Evolutionary conservation across 2,329 filamentous ascomycete genomes (phyloP).

Genomic region (Teratosphaeria nubilosa): DNA sequence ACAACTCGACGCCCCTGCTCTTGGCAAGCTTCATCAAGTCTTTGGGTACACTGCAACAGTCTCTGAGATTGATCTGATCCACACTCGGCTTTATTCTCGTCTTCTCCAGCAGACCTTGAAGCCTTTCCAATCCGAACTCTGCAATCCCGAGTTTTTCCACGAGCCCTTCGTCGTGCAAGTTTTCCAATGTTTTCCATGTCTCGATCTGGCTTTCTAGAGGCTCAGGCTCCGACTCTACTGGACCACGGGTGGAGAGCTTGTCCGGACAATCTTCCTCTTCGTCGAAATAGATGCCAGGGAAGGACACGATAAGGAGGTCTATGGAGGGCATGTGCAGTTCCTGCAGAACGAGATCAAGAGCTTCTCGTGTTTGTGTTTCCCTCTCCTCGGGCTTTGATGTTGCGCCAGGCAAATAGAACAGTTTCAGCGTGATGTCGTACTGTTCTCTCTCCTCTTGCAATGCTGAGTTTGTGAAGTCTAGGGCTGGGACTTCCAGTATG

Average conservation of each 20-base stretch:
- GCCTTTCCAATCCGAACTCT: slow-evolving; percentile 79
- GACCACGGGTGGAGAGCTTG: slow-evolving; percentile 37
- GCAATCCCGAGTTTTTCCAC: slow-evolving; percentile 73
- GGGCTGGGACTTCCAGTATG: slow-evolving; percentile 51
- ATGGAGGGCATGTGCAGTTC: slow-evolving; percentile 67
- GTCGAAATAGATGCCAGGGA: slow-evolving; percentile 87
- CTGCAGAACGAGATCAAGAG: slow-evolving; percentile 67
- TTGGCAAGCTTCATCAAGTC: slow-evolving; percentile 78
- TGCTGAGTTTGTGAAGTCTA: slow-evolving; percentile 60
- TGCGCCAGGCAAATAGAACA: slow-evolving; percentile 73
- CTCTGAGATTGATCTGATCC: slow-evolving; percentile 90
- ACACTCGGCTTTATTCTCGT: slow-evolving; percentile 67
- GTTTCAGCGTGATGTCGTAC: slow-evolving; percentile 91
- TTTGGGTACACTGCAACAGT: slow-evolving; percentile 92
- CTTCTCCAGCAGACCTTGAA: slow-evolving; percentile 64
- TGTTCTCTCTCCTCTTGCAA: slow-evolving; percentile 70
- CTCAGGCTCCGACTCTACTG: slow-evolving; percentile 41
- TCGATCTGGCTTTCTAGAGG: slow-evolving; percentile 55
- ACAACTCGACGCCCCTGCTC: slow-evolving; percentile 68
- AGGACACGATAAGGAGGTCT: slow-evolving; percentile 84
- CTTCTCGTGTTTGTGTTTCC: slow-evolving; percentile 62
- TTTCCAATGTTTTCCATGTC: slow-evolving; percentile 59
- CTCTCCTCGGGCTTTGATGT: slow-evolving; percentile 31
- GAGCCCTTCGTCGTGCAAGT: slow-evolving; percentile 57
- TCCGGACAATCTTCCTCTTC: slow-evolving; percentile 70